These are phyloP conservation scores for Meripilus lineatus DNA, from an alignment of 1,284 basidiomycete species.

Conservation along the genomic window DNA sequence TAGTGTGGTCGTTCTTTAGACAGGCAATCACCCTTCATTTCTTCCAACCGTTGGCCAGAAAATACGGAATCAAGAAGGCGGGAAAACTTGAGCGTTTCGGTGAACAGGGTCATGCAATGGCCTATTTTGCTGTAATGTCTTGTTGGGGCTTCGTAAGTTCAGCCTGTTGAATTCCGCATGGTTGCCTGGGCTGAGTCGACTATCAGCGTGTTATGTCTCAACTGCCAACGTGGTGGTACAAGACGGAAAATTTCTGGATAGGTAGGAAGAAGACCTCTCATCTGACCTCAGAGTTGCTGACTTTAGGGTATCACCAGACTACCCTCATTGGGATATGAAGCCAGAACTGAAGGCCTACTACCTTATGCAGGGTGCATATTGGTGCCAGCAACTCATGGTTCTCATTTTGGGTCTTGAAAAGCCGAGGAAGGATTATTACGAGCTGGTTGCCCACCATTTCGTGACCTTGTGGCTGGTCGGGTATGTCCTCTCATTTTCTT, in stretches of 20 bases:
- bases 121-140: conserved; percentile 76
- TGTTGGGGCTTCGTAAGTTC: conserved; percentile 71
- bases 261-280: conserved; percentile 44
- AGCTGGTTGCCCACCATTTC: conserved; percentile 85
- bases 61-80: conserved; percentile 64
- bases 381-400: conserved; percentile 92
- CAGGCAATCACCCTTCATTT: conserved; percentile 73
- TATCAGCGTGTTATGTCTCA: conserved; percentile 78
- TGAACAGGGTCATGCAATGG: conserved; percentile 84
- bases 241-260: conserved; percentile 79
- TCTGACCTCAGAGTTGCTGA: not conserved
- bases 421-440: conserved; percentile 87
- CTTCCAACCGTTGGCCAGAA: conserved; percentile 66
- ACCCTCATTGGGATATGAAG: conserved; percentile 88
- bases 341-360: conserved; percentile 89
- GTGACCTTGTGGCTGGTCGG: conserved; percentile 96
- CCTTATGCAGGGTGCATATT: conserved; percentile 86
- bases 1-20: conserved; percentile 90
- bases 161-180: not conserved
- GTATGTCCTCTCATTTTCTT: conserved; percentile 34
- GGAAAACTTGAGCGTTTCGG: conserved; percentile 80
- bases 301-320: conserved; percentile 41
- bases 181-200: not conserved
- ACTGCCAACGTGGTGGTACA: conserved; percentile 89
- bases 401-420: conserved; percentile 86